phyloP scores from a whole-genome alignment of 169 alveolate genomes.

The Plasmodium vivax region DNA sequence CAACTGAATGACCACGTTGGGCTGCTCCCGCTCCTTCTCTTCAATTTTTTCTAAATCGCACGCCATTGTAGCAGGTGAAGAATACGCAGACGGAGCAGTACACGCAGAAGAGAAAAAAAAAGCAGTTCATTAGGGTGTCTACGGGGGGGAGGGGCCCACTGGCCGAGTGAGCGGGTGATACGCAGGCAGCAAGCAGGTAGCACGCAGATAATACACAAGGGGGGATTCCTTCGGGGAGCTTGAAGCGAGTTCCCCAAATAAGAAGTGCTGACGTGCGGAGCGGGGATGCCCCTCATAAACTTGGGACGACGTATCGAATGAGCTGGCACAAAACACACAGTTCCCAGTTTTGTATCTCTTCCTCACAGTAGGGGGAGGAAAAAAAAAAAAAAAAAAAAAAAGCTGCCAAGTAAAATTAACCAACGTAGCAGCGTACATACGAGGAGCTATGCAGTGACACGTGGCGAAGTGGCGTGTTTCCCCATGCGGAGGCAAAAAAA shows the following conservation, averaged over 20 bases:
- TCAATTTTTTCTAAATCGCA: constrained; percentile 74
- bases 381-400: too few species aligned
- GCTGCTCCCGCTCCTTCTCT: constrained; percentile 58
- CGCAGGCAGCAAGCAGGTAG: too few species aligned
- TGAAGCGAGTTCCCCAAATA: background rate
- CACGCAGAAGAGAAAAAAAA: background rate
- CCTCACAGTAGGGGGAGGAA: background rate
- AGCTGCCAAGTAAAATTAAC: background rate
- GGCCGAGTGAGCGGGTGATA: background rate
- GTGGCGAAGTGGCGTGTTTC: background rate
- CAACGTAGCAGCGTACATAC: background rate
- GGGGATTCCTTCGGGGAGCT: background rate
- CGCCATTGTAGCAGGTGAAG: constrained; percentile 46
- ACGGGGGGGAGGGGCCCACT: background rate
- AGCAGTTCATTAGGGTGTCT: background rate
- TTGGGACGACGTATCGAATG: background rate
- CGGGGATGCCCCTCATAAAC: background rate
- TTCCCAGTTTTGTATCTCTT: background rate
- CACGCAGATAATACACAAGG: background rate
- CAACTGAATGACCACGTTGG: constrained; percentile 46
- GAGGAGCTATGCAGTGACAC: background rate
- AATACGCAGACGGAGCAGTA: constrained; percentile 18
- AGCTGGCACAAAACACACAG: background rate
- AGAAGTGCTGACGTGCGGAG: background rate
- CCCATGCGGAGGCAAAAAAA: background rate